Percentiles rank a stretch among this genome's conserved stretches.
These are phyloP conservation scores for Camellia lanceoleosa DNA, from an alignment of 148 eudicot species.

Conservation along the genomic window DNA sequence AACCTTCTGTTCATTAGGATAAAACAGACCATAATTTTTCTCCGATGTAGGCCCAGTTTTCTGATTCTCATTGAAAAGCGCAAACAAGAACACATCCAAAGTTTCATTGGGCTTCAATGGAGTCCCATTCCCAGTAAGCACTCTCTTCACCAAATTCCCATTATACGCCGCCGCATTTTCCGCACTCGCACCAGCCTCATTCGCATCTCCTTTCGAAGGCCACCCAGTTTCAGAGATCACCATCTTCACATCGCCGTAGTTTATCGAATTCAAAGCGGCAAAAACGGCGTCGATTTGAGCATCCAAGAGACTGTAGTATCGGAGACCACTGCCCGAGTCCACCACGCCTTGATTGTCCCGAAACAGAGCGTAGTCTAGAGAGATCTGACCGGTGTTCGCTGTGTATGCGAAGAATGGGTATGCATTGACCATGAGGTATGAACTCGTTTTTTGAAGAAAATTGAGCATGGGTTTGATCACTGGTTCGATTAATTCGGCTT, in stretches of 20 bases:
- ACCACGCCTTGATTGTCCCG: slow-evolving; percentile 39
- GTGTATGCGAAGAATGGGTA: slow-evolving; percentile 83
- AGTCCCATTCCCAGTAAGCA: slow-evolving; percentile 60
- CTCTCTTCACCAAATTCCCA: slow-evolving; percentile 65
- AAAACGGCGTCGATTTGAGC: slow-evolving; percentile 87
- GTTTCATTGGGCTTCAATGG: slow-evolving; percentile 60
- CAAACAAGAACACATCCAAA: slow-evolving; percentile 63
- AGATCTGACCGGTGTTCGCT: slow-evolving; percentile 54
- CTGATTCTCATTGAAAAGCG: slow-evolving; percentile 70
- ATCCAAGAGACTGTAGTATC: slow-evolving; percentile 56
- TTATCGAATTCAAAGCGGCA: slow-evolving; percentile 48
- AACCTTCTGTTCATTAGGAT: slow-evolving; percentile 62
- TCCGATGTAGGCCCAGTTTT: slow-evolving; percentile 81
- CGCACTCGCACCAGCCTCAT: slow-evolving; percentile 51
- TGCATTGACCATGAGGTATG: slow-evolving; percentile 69
- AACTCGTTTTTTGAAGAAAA: slow-evolving; percentile 47
- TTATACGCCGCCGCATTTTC: slow-evolving; percentile 75
- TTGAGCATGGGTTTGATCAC: slow-evolving; percentile 66
- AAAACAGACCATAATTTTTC: slow-evolving; percentile 78
- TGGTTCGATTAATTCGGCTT: slow-evolving; percentile 49
- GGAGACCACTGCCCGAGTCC: slow-evolving; percentile 59
- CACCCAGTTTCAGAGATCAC: slow-evolving; percentile 83
- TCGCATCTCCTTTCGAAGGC: slow-evolving; percentile 63
- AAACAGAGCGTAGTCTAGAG: slow-evolving; percentile 68
- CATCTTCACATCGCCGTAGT: slow-evolving; percentile 42